Percentiles rank a stretch among this genome's conserved stretches.
Conservation (phyloP, 305 asterid genomes). For the Solanum hybrid region DNA sequence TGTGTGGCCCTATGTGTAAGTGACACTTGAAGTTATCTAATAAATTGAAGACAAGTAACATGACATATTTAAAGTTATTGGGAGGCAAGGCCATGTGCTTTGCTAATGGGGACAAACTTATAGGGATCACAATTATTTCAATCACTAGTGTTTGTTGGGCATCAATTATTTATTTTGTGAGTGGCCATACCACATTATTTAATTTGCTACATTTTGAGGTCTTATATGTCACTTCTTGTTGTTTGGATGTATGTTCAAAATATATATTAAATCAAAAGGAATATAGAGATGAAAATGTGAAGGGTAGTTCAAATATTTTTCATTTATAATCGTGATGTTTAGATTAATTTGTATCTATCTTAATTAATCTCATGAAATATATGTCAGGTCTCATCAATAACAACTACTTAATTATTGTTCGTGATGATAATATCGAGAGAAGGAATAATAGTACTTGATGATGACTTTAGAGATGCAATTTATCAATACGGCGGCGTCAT, state of each 20-base stretch:
- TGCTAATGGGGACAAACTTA: neutral
- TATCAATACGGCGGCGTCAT: neutral
- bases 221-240: neutral
- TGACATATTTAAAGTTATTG: slow-evolving; percentile 4
- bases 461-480: neutral
- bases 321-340: neutral
- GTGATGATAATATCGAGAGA: neutral
- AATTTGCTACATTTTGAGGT: neutral
- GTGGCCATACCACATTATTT: neutral
- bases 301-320: neutral
- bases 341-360: neutral
- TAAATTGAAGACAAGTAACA: slow-evolving; percentile 12
- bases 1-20: neutral
- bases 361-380: neutral
- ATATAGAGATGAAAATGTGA: neutral
- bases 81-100: slow-evolving; percentile 7
- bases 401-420: too few relatives aligned
- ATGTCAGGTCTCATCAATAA: too few relatives aligned
- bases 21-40: neutral
- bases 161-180: neutral
- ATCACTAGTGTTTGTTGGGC: neutral
- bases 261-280: neutral
- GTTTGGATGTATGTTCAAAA: neutral
- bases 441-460: neutral
- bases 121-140: slow-evolving; percentile 2